A percentile compares a stretch with the other conserved stretches of the same genome.
phyloP scores from a whole-genome alignment of 768 basidiomycete species.

The Pisolithus tinctorius region DNA sequence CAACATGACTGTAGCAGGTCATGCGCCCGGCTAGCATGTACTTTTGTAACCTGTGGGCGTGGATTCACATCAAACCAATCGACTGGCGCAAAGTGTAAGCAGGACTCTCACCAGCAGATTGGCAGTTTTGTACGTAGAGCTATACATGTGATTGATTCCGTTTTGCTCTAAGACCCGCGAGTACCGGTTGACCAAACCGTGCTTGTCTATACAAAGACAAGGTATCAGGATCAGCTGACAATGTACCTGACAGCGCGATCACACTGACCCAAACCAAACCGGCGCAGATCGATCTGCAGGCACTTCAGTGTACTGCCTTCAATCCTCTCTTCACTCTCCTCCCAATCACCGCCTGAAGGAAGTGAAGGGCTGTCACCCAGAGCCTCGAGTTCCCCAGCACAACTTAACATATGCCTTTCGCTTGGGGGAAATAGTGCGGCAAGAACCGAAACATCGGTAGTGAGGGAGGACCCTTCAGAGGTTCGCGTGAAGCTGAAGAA shows the following conservation, averaged over 20 bases:
- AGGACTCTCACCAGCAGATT: constrained; percentile 55
- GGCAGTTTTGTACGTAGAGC: constrained; percentile 77
- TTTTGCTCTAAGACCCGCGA: constrained; percentile 67
- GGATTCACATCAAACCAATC: neutral
- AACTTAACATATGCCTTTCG: constrained; percentile 70
- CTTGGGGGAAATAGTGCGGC: constrained; percentile 64
- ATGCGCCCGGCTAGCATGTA: constrained; percentile 49
- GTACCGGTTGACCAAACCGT: constrained; percentile 72
- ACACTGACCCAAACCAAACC: constrained; percentile 60
- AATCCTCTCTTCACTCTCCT: constrained; percentile 30
- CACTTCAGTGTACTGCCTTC: constrained; percentile 48
- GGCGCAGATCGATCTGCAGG: constrained; percentile 67
- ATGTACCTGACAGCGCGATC: neutral
- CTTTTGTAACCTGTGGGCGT: constrained; percentile 45
- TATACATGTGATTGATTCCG: constrained; percentile 79
- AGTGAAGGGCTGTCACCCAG: constrained; percentile 31
- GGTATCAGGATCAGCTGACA: constrained; percentile 1
- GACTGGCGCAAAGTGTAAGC: neutral
- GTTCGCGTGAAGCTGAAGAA: constrained; percentile 81
- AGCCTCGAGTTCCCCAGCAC: constrained; percentile 60
- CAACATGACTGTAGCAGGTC: constrained; percentile 48
- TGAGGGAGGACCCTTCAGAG: constrained; percentile 68
- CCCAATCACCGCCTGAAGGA: constrained; percentile 22
- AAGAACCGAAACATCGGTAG: constrained; percentile 61
- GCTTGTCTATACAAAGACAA: constrained; percentile 45